phyloP scores from a whole-genome alignment of 108 stramenopile species.

The Cylindrotheca closterium region DNA sequence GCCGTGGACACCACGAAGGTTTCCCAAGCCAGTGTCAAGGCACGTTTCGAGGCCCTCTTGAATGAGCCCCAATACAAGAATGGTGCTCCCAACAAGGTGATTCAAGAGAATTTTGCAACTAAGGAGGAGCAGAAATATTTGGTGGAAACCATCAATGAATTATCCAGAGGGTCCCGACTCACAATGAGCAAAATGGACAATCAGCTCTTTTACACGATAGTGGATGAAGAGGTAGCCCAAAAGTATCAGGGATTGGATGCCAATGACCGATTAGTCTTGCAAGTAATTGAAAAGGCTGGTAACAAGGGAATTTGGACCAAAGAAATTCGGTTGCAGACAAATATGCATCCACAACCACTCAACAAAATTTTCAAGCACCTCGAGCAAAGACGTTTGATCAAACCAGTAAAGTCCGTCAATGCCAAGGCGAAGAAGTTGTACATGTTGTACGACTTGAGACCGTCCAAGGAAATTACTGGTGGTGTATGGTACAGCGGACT shows the following conservation, averaged over 20 bases:
- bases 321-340: conserved; percentile 89
- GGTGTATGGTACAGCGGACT: conserved; percentile 97
- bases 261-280: conserved; percentile 84
- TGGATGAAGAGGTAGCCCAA: conserved; percentile 61
- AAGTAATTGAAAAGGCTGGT: conserved; percentile 88
- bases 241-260: conserved; percentile 83
- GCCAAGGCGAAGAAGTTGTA: conserved; percentile 97
- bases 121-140: conserved; percentile 44
- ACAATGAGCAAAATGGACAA: conserved; percentile 65
- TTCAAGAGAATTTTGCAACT: conserved; percentile 59
- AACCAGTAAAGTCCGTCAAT: conserved; percentile 92
- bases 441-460: conserved; percentile 93
- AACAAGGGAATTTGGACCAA: conserved; percentile 98
- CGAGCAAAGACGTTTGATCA: conserved; percentile 89
- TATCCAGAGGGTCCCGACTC: conserved; percentile 60
- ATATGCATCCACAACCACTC: conserved; percentile 87
- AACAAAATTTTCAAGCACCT: conserved; percentile 94
- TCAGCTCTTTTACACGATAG: conserved; percentile 71
- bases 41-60: conserved; percentile 64
- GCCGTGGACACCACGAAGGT: background rate
- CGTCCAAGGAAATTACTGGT: conserved; percentile 96
- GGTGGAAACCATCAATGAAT: conserved; percentile 75
- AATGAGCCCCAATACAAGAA: conserved; percentile 38
- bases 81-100: conserved; percentile 60
- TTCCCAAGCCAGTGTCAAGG: conserved; percentile 38